Percentiles rank a stretch among this genome's conserved stretches.
phyloP scores from a whole-genome alignment of 2,329 filamentous ascomycete genomes.

The Aspergillus udagawae region DNA sequence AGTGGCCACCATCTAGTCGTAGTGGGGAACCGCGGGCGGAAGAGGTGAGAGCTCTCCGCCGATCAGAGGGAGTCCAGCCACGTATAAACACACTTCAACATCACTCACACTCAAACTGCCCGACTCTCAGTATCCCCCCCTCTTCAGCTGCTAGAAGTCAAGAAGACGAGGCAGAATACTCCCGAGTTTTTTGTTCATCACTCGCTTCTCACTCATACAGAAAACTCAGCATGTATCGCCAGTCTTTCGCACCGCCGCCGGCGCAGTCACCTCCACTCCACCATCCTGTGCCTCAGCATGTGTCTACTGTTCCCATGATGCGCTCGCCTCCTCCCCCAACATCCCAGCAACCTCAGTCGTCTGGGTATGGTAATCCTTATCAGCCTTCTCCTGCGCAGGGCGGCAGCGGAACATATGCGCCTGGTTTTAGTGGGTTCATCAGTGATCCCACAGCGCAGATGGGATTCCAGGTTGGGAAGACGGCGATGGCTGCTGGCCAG shows the following conservation, averaged over 20 bases:
- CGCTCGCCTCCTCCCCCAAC: constrained; percentile 81
- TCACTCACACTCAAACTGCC: constrained; percentile 10
- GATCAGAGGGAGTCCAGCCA: constrained; percentile 28
- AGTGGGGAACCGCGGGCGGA: constrained; percentile 19
- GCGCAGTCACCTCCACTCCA: constrained; percentile 86
- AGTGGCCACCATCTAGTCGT: constrained; percentile 5
- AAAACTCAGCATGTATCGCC: constrained; percentile 68
- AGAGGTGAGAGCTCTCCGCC: constrained; percentile 17
- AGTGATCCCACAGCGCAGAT: constrained; percentile 93
- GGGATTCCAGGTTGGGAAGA: constrained; percentile 90
- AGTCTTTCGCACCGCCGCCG: constrained; percentile 70
- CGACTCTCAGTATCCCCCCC: constrained; percentile 6
- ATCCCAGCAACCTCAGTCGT: constrained; percentile 64
- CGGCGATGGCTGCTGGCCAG: constrained; percentile 83
- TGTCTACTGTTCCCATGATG: constrained; percentile 94
- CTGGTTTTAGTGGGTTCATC: constrained; percentile 86
- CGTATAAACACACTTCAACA: constrained; percentile 27
- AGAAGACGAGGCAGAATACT: background rate
- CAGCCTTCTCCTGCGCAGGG: constrained; percentile 42
- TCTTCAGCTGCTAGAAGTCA: constrained; percentile 6
- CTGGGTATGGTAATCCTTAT: constrained; percentile 49
- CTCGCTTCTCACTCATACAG: constrained; percentile 4
- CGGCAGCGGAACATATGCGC: constrained; percentile 40
- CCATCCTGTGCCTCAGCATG: constrained; percentile 96
- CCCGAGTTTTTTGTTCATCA: constrained; percentile 2